Evolutionary conservation across 2,329 filamentous ascomycete genomes (phyloP).

Genomic region (Endocalyx cinctus): DNA sequence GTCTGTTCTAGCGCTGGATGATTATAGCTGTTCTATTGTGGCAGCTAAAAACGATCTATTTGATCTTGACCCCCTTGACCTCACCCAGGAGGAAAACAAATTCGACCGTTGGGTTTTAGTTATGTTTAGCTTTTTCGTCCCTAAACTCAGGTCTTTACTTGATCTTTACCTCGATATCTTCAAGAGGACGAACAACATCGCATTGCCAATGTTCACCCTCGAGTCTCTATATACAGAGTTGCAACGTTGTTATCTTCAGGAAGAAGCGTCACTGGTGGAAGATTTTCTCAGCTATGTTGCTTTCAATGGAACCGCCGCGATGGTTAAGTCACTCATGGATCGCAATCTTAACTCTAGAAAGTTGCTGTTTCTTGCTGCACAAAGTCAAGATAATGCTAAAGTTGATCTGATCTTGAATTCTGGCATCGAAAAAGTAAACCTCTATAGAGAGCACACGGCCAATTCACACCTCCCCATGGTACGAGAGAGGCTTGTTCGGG

Average conservation of each 20-base stretch:
- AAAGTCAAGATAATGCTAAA: neutral
- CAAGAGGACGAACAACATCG: neutral
- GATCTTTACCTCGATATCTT: slow-evolving; percentile 2
- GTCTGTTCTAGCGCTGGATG: neutral
- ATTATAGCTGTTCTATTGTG: too few relatives aligned
- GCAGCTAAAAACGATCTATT: too few relatives aligned
- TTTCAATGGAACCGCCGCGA: neutral
- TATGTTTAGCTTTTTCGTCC: slow-evolving; percentile 2
- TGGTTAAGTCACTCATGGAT: neutral
- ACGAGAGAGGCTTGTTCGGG: too few relatives aligned
- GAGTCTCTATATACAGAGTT: slow-evolving; percentile 2
- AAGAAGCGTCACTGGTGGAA: neutral
- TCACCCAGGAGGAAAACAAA: slow-evolving; percentile 2
- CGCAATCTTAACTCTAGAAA: neutral
- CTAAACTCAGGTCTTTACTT: slow-evolving; percentile 4
- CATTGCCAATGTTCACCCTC: slow-evolving; percentile 1
- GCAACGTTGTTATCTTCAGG: neutral
- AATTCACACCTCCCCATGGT: neutral
- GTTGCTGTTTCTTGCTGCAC: neutral
- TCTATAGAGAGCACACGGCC: too few relatives aligned
- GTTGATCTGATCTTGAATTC: neutral
- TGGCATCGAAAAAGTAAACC: neutral
- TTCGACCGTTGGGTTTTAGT: slow-evolving; percentile 10
- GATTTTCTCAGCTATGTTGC: neutral
- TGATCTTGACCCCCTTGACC: slow-evolving; percentile 2